Conservation (phyloP, 169 alveolate species). For the Eimeria praecox region DNA sequence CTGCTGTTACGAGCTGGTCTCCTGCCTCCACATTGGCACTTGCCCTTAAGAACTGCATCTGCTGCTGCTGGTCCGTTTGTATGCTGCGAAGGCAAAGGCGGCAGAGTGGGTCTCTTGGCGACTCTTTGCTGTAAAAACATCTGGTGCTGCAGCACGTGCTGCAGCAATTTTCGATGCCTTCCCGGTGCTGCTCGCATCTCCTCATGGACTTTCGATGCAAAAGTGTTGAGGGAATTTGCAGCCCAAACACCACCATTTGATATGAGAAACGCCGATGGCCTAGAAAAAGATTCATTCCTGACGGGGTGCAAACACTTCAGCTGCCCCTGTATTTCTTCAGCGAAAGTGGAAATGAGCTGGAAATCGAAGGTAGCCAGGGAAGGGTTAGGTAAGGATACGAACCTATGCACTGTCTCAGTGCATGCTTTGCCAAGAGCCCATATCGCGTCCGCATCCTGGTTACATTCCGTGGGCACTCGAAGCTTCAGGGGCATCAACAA, state of each 20-base stretch:
- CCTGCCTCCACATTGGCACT: constrained; percentile 21
- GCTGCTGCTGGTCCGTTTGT: constrained; percentile 46
- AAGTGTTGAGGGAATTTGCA: constrained; percentile 6
- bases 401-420: constrained; percentile 53
- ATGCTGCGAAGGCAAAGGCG: constrained; percentile 1
- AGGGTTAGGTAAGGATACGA: constrained; percentile 21
- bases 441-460: constrained; percentile 8
- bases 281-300: constrained; percentile 16
- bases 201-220: not conserved
- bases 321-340: constrained; percentile 38
- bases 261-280: constrained; percentile 79
- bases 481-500: constrained; percentile 74
- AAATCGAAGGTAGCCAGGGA: constrained; percentile 20
- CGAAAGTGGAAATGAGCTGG: constrained; percentile 59
- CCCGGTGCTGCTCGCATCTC: constrained; percentile 22
- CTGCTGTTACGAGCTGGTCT: not conserved
- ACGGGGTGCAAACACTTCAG: constrained; percentile 46
- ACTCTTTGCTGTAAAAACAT: constrained; percentile 23
- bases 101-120: not conserved
- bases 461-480: constrained; percentile 62
- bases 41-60: constrained; percentile 16
- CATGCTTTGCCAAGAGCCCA: constrained; percentile 69
- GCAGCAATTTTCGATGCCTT: constrained; percentile 30
- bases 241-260: constrained; percentile 78
- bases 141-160: constrained; percentile 47